These are phyloP conservation scores for Globisporangium lucens DNA, from an alignment of 352 stramenopile genomes.

Conservation along the genomic window DNA sequence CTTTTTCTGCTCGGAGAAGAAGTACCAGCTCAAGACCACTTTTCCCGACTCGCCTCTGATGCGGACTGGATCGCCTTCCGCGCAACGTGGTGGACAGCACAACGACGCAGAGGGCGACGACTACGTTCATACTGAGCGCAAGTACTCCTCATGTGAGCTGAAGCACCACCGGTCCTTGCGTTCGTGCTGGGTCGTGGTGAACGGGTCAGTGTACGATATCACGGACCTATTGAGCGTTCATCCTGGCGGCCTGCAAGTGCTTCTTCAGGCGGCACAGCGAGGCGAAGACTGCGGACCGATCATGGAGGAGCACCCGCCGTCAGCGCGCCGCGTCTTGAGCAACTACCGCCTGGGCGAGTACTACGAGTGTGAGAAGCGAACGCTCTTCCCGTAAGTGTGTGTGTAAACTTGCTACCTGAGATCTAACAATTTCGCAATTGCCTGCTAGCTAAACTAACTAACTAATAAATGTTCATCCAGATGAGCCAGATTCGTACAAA, in stretches of 20 bases:
- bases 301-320: slow-evolving; percentile 49
- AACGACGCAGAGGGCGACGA: slow-evolving; percentile 2
- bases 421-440: slow-evolving; percentile 2
- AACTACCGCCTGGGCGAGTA: slow-evolving; percentile 65
- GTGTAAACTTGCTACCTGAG: background rate
- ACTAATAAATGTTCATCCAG: background rate
- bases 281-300: slow-evolving; percentile 54
- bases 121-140: slow-evolving; percentile 23
- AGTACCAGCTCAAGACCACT: slow-evolving; percentile 58
- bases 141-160: slow-evolving; percentile 89
- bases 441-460: background rate
- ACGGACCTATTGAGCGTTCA: slow-evolving; percentile 87
- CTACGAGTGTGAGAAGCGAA: slow-evolving; percentile 55
- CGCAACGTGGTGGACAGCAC: background rate
- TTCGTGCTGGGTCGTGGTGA: slow-evolving; percentile 91
- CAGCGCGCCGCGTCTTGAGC: slow-evolving; percentile 36
- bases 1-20: slow-evolving; percentile 75
- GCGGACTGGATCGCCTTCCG: background rate
- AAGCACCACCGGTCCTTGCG: slow-evolving; percentile 66
- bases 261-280: slow-evolving; percentile 50
- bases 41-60: slow-evolving; percentile 30
- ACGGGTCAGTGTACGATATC: slow-evolving; percentile 89
- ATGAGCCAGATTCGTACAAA: background rate
- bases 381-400: slow-evolving; percentile 18
- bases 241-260: slow-evolving; percentile 74